Evolutionary conservation across 2,329 filamentous ascomycete genomes (phyloP), one percentile per base, ranked within the genome.

Genomic region (Neurospora sp.): DNA sequence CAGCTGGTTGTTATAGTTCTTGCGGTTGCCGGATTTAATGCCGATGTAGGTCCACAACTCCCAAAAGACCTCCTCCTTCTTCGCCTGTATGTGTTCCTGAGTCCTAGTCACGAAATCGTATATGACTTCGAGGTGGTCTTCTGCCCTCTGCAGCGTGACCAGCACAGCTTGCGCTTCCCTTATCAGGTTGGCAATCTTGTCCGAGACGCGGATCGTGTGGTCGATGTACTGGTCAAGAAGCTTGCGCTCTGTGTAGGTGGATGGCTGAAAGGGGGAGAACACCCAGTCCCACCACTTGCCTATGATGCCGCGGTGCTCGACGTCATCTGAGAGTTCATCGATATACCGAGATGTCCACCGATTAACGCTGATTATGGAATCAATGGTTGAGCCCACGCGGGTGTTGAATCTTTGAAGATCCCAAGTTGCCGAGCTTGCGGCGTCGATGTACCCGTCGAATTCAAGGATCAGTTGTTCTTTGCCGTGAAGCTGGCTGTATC

Each of bases 361-460:
- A 76, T 92, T 93, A 69, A 91, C 92, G 72, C 85, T 86, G 71
- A 94, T 89, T 67, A 94, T 88, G 41, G 87, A 87, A 76, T 95
- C 92, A 41, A 94, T 88, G 1, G 90, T 89, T 11, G 88, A 85
- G 4, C 91, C 91, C 73, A 94, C 89, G 74, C 91, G 89, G 0
- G 87, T 88, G 80, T 94, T 94, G 84, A 94, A 96, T 70, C 84
- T 86, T 71, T 90, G 89, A 4, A 96, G 83, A 69, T 91, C 88
- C 65, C 85, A 83, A 4, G 90, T 87, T 1, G 90, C 88, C 66
- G 85, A 83, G 3, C 87, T 83, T 1, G 90, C 89, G 0, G 87
- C 88, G 10, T 90, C 87, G 73, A 96, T 87, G 79, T 94, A 96
- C 67, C 87, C 87, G 72, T 91, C 87, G 70, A 96, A 91, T 77